These are phyloP conservation scores for Thuja plicata DNA, from an alignment of 83 land plant species.

Conservation along the genomic window DNA sequence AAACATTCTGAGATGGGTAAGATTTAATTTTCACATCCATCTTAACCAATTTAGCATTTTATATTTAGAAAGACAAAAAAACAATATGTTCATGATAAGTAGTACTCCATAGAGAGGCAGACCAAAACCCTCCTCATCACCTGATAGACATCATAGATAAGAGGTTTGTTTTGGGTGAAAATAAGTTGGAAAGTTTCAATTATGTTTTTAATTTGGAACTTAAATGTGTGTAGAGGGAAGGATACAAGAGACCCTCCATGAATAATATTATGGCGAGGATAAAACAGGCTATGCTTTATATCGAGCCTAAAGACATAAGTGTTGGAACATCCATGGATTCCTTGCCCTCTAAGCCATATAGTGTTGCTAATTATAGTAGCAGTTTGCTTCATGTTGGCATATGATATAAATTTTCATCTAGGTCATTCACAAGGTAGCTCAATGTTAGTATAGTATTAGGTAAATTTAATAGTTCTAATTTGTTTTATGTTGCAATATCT, in stretches of 20 bases:
- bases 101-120: background rate
- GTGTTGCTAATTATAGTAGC: too few relatives aligned
- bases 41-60: background rate
- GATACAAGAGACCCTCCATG: constrained; percentile 11
- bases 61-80: background rate
- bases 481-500: too few relatives aligned
- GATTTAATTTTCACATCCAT: background rate
- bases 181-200: constrained; percentile 3
- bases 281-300: background rate
- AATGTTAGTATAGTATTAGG: too few relatives aligned
- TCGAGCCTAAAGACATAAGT: background rate
- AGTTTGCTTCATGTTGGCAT: too few relatives aligned
- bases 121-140: too few relatives aligned
- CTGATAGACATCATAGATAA: background rate
- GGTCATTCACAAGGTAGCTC: background rate
- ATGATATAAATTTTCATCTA: too few relatives aligned
- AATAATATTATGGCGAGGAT: constrained; percentile 1
- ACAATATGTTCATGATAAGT: background rate
- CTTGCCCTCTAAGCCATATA: too few relatives aligned
- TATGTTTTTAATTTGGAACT: background rate
- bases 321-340: too few relatives aligned
- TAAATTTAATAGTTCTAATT: too few relatives aligned
- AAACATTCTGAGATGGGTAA: constrained; percentile 17
- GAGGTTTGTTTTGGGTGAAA: background rate
- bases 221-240: background rate